Conservation (phyloP, 306 rosid species). For the Coriaria nepalensis region DNA sequence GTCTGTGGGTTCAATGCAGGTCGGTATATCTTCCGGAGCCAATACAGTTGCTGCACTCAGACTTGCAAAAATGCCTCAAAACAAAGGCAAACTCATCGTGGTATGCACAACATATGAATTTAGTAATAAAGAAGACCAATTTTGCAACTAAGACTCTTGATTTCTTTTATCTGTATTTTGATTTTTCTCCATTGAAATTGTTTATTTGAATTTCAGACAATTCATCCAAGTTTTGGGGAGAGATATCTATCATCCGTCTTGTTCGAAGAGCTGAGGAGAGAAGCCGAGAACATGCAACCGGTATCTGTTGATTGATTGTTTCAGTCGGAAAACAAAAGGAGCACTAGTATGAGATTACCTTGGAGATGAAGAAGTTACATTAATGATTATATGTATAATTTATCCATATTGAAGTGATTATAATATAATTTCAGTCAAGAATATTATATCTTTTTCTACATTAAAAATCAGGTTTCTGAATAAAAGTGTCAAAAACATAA, state of each 20-base stretch:
- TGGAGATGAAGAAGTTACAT: too few species aligned
- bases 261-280: conserved; percentile 67
- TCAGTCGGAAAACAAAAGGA: too few species aligned
- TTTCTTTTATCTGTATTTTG: too few species aligned
- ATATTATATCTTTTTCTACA: too few species aligned
- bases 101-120: conserved; percentile 23
- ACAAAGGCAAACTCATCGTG: conserved; percentile 95
- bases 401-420: too few species aligned
- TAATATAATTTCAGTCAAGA: too few species aligned
- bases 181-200: background rate
- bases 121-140: background rate
- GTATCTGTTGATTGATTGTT: conserved; percentile 58
- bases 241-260: conserved; percentile 84
- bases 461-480: too few species aligned
- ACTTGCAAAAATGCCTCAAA: conserved; percentile 75
- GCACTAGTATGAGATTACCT: too few species aligned
- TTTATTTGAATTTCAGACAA: conserved; percentile 43
- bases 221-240: conserved; percentile 95
- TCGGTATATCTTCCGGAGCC: conserved; percentile 93
- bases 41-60: conserved; percentile 79
- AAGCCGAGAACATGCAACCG: conserved; percentile 95
- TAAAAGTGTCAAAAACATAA: too few species aligned
- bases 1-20: conserved; percentile 27
- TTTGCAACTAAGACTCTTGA: too few species aligned
- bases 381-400: too few species aligned